These are phyloP conservation scores for Pseudocercospora fuligena DNA, from an alignment of 2,329 filamentous ascomycete genomes.

Conservation along the genomic window DNA sequence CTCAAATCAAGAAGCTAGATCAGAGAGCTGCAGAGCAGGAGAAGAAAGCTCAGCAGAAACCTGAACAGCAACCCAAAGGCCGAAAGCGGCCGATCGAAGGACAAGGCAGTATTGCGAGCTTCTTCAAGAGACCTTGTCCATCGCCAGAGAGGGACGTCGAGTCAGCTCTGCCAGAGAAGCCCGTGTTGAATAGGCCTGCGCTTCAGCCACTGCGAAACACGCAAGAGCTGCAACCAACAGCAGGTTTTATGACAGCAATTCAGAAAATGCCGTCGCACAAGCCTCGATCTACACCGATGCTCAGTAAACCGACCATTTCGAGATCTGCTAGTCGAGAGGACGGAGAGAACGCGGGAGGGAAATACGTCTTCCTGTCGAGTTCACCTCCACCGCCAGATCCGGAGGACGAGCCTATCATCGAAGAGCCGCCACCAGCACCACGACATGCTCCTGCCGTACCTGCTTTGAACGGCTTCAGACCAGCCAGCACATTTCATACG, in stretches of 20 bases:
- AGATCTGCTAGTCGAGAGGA: conserved; percentile 19
- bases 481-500: conserved; percentile 50
- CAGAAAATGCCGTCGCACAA: conserved; percentile 31
- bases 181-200: not conserved
- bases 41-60: conserved; percentile 16
- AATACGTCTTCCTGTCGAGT: conserved; percentile 56
- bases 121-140: conserved; percentile 47
- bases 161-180: not conserved
- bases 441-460: not conserved
- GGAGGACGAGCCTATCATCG: conserved; percentile 25
- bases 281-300: conserved; percentile 34
- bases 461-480: conserved; percentile 33
- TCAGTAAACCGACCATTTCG: conserved; percentile 37
- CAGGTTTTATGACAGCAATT: conserved; percentile 8
- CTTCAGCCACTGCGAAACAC: conserved; percentile 22
- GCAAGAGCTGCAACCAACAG: not conserved
- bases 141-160: not conserved
- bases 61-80: conserved; percentile 29
- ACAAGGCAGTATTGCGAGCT: conserved; percentile 59
- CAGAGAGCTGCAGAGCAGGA: conserved; percentile 33
- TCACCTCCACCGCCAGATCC: conserved; percentile 43
- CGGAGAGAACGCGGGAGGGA: conserved; percentile 29
- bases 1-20: conserved; percentile 35
- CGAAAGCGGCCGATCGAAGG: conserved; percentile 49
- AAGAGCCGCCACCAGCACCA: not conserved